Percentiles rank a stretch among this genome's conserved stretches.
Evolutionary conservation across 441 rosid species (phyloP).

Genomic region (Populus tomentosa): DNA sequence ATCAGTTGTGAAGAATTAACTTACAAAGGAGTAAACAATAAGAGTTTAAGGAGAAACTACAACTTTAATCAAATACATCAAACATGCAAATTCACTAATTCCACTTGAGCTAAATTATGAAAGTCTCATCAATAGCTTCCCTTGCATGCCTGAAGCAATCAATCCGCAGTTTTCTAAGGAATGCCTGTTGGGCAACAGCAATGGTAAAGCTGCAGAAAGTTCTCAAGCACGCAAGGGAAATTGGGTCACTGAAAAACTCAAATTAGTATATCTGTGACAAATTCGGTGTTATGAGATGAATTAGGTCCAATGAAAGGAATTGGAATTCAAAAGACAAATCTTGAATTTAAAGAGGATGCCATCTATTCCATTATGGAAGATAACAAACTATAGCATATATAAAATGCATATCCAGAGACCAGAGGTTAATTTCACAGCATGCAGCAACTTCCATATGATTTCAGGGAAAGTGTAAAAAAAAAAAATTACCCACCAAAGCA

Average conservation of each 20-base stretch:
- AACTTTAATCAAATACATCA: neutral
- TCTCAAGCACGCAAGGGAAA: neutral
- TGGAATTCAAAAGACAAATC: neutral
- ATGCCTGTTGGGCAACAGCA: neutral
- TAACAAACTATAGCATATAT: neutral
- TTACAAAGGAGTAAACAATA: neutral
- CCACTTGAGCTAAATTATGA: neutral
- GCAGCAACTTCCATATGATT: neutral
- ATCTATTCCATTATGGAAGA: neutral
- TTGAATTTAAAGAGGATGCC: neutral
- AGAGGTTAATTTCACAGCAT: neutral
- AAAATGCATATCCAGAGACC: neutral
- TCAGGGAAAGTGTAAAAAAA: neutral
- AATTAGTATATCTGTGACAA: neutral
- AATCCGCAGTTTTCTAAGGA: neutral
- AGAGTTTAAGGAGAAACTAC: neutral
- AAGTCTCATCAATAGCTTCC: neutral
- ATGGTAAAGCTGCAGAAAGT: neutral
- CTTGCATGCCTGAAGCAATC: neutral
- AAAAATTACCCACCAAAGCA: conserved; percentile 50
- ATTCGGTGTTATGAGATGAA: neutral
- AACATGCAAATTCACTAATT: neutral
- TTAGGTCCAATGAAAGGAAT: neutral
- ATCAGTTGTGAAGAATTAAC: neutral
- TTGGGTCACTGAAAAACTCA: conserved; percentile 1